Percentiles rank a stretch among this genome's conserved stretches.
These are phyloP conservation scores for Closterium sp. DNA, from an alignment of 139 green algal genomes.

Conservation along the genomic window DNA sequence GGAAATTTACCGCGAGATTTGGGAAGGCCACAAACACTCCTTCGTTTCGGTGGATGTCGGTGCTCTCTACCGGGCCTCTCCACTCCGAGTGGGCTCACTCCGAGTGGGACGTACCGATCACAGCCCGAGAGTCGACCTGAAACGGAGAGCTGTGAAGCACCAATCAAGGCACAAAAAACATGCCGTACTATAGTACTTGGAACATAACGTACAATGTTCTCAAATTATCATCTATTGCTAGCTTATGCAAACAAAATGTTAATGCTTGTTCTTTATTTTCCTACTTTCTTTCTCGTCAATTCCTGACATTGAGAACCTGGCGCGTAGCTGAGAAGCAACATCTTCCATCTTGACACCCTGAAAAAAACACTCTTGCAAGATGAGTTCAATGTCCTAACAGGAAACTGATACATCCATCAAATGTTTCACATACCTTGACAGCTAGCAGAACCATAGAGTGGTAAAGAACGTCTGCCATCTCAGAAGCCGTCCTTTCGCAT, in stretches of 20 bases:
- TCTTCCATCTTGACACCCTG: neutral
- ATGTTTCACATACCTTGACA: slow-evolving; percentile 13
- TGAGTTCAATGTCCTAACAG: neutral
- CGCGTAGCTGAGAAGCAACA: neutral
- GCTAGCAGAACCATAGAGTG: slow-evolving; percentile 87
- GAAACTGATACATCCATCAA: neutral
- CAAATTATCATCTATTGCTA: too few relatives aligned
- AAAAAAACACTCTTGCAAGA: neutral
- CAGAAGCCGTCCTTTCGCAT: slow-evolving; percentile 76
- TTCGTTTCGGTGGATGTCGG: too few relatives aligned
- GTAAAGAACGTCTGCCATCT: slow-evolving; percentile 96
- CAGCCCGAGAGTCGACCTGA: too few relatives aligned
- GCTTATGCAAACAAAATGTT: neutral
- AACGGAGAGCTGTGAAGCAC: too few relatives aligned
- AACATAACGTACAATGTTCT: too few relatives aligned
- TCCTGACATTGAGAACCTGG: neutral
- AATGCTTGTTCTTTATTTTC: neutral
- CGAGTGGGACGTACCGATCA: too few relatives aligned
- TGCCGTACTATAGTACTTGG: too few relatives aligned
- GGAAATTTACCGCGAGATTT: too few relatives aligned
- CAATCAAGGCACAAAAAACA: too few relatives aligned
- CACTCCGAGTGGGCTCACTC: too few relatives aligned
- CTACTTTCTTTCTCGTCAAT: neutral
- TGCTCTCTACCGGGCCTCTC: too few relatives aligned
- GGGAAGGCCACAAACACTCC: too few relatives aligned